Evolutionary conservation across 352 stramenopile species (phyloP), one percentile per base, ranked within the genome.

Genomic region (Phytophthora pisi): DNA sequence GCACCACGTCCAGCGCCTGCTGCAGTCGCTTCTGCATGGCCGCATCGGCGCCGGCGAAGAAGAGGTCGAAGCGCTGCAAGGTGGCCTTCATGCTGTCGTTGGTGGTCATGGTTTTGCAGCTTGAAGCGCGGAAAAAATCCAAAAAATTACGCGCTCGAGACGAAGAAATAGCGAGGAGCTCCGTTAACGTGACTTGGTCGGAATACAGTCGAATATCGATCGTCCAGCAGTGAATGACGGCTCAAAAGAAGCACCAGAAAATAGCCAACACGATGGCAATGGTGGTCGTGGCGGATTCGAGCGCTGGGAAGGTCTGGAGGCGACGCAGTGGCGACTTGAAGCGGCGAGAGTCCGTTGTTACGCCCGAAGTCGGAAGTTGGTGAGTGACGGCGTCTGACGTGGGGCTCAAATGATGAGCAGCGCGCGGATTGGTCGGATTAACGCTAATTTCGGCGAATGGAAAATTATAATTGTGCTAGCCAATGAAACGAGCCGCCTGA

Each of bases 1-100:
- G 78, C 49, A 92, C 78, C 61, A 92, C 81, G 52, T 93, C 81
- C 28, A 95, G 73, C 31, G 87, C 81, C 59, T 88, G 89, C 24
- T 89, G 80, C 51, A 95, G 59, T 15, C 82, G 76, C 46, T 53
- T 64, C 23, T 82, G 79, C 63, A 71, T 90, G 28, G 68, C 47
- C 16, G 64, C 43, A 64, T 91, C 82, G 47, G 74, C 68, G 0
- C 54, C 58, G 5, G 77, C 81, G 49, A 78, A 91, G 66, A 92
- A 89, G 45, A 75, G 69, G 46, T 92, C 84, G 51, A 94, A 94
- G 51, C 76, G 81, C 28, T 75, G 59, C 24, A 91, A 61, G 28
- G 57, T 70, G 6, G 57, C 57, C n/a, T 54, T 51, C 50, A 79
- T 75, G 55, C 55, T 68, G 11, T 10, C 11, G 18, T 74, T 51